phyloP scores from a whole-genome alignment of 768 basidiomycete species.

The Rhizopogon vesiculosus region DNA sequence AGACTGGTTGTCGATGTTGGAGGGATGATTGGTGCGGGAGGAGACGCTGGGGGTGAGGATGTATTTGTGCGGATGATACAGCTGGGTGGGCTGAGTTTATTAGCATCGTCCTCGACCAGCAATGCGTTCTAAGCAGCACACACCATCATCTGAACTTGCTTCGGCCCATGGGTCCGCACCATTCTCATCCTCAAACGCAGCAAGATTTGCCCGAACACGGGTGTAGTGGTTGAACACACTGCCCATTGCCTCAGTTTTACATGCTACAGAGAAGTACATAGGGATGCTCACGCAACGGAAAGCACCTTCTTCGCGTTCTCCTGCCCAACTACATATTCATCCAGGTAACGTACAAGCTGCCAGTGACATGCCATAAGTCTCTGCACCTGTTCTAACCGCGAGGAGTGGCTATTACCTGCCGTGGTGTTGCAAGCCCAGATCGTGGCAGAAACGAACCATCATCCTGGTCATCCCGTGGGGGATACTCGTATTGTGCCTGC shows the following conservation, averaged over 20 bases:
- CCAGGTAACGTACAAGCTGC: constrained; percentile 80
- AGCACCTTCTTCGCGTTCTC: constrained; percentile 90
- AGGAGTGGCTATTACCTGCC: constrained; percentile 33
- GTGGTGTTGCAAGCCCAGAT: constrained; percentile 55
- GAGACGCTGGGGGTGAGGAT: constrained; percentile 49
- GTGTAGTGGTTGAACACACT: constrained; percentile 97
- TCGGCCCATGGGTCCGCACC: constrained; percentile 24
- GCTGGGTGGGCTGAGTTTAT: constrained; percentile 28
- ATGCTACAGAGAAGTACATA: background rate
- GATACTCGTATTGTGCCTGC: constrained; percentile 48
- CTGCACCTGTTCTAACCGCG: background rate
- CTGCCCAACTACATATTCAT: constrained; percentile 89
- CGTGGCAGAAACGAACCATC: constrained; percentile 31
- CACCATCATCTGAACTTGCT: constrained; percentile 22
- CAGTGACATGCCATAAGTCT: constrained; percentile 7
- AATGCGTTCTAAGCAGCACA: constrained; percentile 5
- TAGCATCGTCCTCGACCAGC: background rate
- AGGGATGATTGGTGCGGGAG: constrained; percentile 31
- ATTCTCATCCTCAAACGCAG: constrained; percentile 38
- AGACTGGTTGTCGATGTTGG: constrained; percentile 37
- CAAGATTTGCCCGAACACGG: constrained; percentile 71
- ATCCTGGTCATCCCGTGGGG: constrained; percentile 24
- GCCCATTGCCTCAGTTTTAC: constrained; percentile 3
- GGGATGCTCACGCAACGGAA: constrained; percentile 77
- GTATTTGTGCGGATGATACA: constrained; percentile 55